Base-by-base conservation (phyloP, 2,329 filamentous ascomycete genomes). In the Metarhizium brunneum region DNA sequence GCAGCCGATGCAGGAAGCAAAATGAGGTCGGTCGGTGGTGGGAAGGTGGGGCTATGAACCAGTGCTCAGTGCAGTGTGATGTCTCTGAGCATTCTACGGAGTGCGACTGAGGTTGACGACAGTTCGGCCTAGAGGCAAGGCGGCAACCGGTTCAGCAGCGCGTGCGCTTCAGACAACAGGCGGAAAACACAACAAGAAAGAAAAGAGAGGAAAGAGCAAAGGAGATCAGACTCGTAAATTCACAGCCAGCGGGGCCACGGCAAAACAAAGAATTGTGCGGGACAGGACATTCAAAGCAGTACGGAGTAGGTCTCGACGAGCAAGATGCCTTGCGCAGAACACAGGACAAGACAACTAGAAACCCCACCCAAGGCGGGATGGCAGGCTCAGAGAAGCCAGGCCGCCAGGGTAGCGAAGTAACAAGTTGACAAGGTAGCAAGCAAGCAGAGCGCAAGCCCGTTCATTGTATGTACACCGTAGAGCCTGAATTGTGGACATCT, bases 291-390 rank as follows among this genome's bases (percentile, higher is more conserved):
- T n/a, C 25, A 20, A 29, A 47, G 48, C 20, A 43, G 13, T 6
- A 11, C 32, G 10, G 32, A 35, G 32, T 8, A 18, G 2, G 20
- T 18, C 32, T 35, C 25, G 35, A 29, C 18, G 36, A 51, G 30
- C 43, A 25, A 47, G 36, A 51, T 40, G 16, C 11, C 13, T 18
- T 36, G 18, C 25, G 29, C 43, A 47, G 43, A n/a, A 47, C 18
- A n/a, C 30, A n/a, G 32, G 42, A 40, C 35, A 43, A 47, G 30
- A 47, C 29, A n/a, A 54, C 25, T 18, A 20, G 42, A 42, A 55
- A 54, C 57, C 56, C 60, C 60, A 59, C 59, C 47, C 55, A 35
- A 42, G 57, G 57, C 57, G 59, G 56, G 57, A 60, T 57, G 59
- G 56, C 59, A 55, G 60, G 55, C 55, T 54, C 54, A 61, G 60